Conservation (phyloP, 1,139 yeast species). For the Nakaseomyces uthaithaninus region DNA sequence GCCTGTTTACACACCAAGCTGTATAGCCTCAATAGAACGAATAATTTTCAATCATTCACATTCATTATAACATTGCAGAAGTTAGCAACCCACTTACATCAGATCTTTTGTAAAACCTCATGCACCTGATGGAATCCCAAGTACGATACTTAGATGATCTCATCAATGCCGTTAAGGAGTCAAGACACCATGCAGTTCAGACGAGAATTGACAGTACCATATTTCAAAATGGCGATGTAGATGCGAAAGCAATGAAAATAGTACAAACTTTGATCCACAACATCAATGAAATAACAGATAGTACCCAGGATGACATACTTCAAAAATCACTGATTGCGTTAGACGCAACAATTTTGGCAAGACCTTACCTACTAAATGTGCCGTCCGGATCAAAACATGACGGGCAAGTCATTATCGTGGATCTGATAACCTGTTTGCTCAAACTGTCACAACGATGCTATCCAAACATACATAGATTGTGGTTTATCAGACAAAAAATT, state of each 20-base stretch:
- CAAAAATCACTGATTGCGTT: constrained; percentile 24
- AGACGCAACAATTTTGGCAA: constrained; percentile 20
- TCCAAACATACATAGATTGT: constrained; percentile 16
- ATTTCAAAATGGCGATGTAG: constrained; percentile 9
- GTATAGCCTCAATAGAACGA: too few relatives aligned
- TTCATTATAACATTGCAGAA: too few relatives aligned
- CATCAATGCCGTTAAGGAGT: constrained; percentile 23
- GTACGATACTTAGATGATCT: constrained; percentile 28
- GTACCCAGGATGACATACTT: constrained; percentile 18
- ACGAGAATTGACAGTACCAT: background rate
- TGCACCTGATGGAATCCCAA: constrained; percentile 24
- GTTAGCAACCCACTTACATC: too few relatives aligned
- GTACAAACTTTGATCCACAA: constrained; percentile 21
- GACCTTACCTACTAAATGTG: constrained; percentile 17
- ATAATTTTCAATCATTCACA: too few relatives aligned
- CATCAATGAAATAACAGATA: constrained; percentile 15
- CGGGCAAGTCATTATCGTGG: constrained; percentile 14
- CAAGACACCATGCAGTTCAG: background rate
- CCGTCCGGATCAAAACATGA: constrained; percentile 1
- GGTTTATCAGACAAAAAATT: constrained; percentile 23
- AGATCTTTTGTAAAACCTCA: too few relatives aligned
- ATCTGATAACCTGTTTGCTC: constrained; percentile 16
- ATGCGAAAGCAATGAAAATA: constrained; percentile 6
- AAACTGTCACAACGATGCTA: constrained; percentile 16
- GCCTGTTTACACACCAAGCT: too few relatives aligned